Conservation (phyloP, 805 yeast species). For the Nadsonia fulvescens region DNA sequence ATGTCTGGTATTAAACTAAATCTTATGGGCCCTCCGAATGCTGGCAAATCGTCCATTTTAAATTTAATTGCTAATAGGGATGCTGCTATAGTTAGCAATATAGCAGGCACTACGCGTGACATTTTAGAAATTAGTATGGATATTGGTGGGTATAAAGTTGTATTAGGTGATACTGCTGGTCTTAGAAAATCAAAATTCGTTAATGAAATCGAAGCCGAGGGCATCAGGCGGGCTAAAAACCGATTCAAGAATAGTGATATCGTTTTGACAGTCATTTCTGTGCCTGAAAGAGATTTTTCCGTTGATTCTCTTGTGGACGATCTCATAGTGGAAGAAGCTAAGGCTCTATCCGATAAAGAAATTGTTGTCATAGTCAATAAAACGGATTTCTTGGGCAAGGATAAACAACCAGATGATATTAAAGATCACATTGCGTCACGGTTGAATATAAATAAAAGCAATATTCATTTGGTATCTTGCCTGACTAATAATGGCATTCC, state of each 20-base stretch:
- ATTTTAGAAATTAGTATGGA: constrained; percentile 66
- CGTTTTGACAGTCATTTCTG: constrained; percentile 45
- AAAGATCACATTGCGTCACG: constrained; percentile 5
- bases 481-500: constrained; percentile 35
- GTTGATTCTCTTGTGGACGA: constrained; percentile 6
- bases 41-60: constrained; percentile 81
- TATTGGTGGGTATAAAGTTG: constrained; percentile 65
- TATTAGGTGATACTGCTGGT: constrained; percentile 89
- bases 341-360: constrained; percentile 6
- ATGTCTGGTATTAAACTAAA: constrained; percentile 56
- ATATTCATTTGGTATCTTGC: constrained; percentile 37
- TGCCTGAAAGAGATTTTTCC: constrained; percentile 8
- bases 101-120: constrained; percentile 92
- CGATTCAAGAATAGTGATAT: constrained; percentile 47
- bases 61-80: constrained; percentile 63
- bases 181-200: constrained; percentile 25
- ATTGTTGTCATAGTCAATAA: constrained; percentile 20
- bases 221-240: constrained; percentile 57
- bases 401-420: not conserved
- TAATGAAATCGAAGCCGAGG: constrained; percentile 45
- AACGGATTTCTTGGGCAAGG: constrained; percentile 10
- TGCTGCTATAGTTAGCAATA: constrained; percentile 76
- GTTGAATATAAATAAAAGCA: constrained; percentile 8
- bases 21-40: constrained; percentile 84
- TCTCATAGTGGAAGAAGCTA: constrained; percentile 8